Conservation (phyloP, 345 rosid genomes). For the Hibiscus syriacus region DNA sequence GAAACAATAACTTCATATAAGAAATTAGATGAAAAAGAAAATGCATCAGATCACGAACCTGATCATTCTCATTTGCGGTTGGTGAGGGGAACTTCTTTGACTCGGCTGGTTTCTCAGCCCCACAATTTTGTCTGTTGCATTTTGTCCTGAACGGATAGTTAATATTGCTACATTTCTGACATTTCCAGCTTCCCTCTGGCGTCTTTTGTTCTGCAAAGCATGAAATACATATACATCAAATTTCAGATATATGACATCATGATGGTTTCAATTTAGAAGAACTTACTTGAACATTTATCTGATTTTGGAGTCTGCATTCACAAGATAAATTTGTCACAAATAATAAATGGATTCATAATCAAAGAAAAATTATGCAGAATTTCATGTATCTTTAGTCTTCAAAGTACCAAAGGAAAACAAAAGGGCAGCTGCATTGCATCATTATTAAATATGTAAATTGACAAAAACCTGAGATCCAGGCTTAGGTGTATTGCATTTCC, state of each 20-base stretch:
- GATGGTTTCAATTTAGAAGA: constrained; percentile 5
- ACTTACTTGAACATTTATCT: constrained; percentile 79
- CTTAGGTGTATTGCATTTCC: constrained; percentile 96
- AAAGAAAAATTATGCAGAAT: not conserved
- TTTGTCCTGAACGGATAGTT: constrained; percentile 94
- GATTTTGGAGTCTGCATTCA: constrained; percentile 54
- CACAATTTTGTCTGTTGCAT: constrained; percentile 95
- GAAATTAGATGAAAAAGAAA: constrained; percentile 22
- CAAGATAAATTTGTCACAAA: constrained; percentile 19
- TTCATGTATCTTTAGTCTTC: not conserved
- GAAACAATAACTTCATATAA: constrained; percentile 22
- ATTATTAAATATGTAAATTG: not conserved
- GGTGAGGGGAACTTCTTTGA: constrained; percentile 56
- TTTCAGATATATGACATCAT: constrained; percentile 11
- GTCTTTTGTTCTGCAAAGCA: constrained; percentile 70
- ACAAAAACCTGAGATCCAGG: constrained; percentile 87
- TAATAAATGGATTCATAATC: not conserved
- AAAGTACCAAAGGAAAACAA: not conserved
- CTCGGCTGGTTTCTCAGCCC: constrained; percentile 87
- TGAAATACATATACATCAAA: constrained; percentile 17
- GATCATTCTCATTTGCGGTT: constrained; percentile 59
- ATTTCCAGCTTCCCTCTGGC: constrained; percentile 99
- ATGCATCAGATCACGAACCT: constrained; percentile 59
- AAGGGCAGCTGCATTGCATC: not conserved
- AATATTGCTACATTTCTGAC: constrained; percentile 87